These are phyloP conservation scores for Cyanidioschyzon merolae DNA, from an alignment of 23 red algal genomes.

Conservation along the genomic window DNA sequence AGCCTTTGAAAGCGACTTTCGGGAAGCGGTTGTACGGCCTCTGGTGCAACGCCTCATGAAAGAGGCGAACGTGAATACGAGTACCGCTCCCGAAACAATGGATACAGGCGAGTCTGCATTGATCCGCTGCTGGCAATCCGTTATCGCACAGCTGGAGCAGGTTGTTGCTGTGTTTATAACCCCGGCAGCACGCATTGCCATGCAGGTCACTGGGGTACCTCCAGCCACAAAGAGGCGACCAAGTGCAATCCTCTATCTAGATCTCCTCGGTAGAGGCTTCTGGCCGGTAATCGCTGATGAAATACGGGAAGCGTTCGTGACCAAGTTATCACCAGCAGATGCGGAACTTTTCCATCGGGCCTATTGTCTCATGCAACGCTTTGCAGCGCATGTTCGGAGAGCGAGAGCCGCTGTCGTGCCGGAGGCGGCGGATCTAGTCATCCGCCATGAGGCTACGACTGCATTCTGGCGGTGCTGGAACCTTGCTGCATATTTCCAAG, in stretches of 20 bases:
- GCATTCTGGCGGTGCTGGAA: background rate
- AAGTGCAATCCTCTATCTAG: background rate
- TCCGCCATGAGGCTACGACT: background rate
- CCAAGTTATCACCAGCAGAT: background rate
- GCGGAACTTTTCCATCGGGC: background rate
- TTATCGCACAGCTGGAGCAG: background rate
- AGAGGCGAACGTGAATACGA: background rate
- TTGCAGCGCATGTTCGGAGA: background rate
- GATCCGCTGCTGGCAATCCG: background rate
- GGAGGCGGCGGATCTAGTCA: background rate
- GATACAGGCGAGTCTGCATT: background rate
- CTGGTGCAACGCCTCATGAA: background rate
- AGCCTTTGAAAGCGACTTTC: background rate
- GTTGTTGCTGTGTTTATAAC: background rate
- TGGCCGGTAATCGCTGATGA: background rate
- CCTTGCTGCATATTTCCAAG: background rate
- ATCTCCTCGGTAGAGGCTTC: background rate
- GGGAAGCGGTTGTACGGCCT: background rate
- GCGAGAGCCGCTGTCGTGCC: background rate
- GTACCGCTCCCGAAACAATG: background rate
- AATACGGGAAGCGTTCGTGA: background rate
- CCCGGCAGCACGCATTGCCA: background rate
- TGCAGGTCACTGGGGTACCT: background rate
- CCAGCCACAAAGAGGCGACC: background rate
- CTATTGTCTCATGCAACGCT: background rate